Evolutionary conservation across 129 eudicot genomes (phyloP).

Genomic region (Pseudognaphalium luteoalbum): DNA sequence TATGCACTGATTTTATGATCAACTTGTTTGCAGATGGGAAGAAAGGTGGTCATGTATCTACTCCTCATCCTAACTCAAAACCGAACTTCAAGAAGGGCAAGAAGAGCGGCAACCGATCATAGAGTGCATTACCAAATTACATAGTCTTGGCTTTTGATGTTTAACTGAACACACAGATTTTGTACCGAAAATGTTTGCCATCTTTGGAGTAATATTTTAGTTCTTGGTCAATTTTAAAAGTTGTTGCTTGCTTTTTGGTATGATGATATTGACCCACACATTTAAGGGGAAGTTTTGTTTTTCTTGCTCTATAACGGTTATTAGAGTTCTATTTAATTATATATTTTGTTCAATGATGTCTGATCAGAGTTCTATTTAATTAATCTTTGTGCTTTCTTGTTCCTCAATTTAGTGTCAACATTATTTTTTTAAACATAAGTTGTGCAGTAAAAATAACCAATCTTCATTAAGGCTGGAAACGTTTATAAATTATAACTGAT

Average conservation of each 20-base stretch:
- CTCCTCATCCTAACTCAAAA: slow-evolving; percentile 44
- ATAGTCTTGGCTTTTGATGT: not conserved
- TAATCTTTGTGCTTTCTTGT: not conserved
- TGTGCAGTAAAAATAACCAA: too few relatives aligned
- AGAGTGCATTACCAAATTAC: not conserved
- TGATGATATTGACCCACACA: too few relatives aligned
- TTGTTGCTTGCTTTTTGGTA: not conserved
- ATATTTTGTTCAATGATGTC: too few relatives aligned
- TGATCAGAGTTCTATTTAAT: too few relatives aligned
- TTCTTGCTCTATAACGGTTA: too few relatives aligned
- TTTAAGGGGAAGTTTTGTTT: not conserved
- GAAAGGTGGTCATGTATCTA: slow-evolving; percentile 41
- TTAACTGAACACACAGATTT: not conserved
- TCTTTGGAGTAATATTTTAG: not conserved
- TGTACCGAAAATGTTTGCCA: not conserved
- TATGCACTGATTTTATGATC: not conserved
- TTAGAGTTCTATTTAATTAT: too few relatives aligned
- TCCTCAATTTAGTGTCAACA: not conserved
- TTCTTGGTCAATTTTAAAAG: not conserved
- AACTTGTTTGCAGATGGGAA: slow-evolving; percentile 37
- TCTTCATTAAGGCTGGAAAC: not conserved
- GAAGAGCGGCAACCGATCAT: slow-evolving; percentile 30
- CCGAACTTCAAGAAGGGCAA: slow-evolving; percentile 34
- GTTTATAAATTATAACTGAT: too few relatives aligned
- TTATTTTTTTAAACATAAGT: too few relatives aligned